Conservation (phyloP, 2,329 filamentous ascomycete species). For the Incumbomyces delicatus region DNA sequence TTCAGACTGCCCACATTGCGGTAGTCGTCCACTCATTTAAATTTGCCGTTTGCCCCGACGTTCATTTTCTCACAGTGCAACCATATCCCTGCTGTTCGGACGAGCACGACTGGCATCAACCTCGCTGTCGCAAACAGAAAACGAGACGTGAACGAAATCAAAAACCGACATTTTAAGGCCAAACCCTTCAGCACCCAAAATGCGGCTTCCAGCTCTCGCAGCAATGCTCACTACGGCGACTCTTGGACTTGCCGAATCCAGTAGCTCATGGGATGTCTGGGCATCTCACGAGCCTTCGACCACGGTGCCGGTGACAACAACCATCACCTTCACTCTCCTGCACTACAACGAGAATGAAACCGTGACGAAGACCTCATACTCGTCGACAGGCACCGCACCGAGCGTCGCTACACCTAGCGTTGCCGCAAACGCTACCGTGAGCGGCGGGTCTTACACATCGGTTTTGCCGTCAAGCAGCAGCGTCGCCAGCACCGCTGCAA, state of each 20-base stretch:
- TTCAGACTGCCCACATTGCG: constrained; percentile 4
- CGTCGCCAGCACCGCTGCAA: constrained; percentile 5
- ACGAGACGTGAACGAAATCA: no score
- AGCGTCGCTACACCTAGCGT: not conserved
- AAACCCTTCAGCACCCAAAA: no score
- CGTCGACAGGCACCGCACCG: not conserved
- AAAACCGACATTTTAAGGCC: no score
- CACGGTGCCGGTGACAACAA: constrained; percentile 14
- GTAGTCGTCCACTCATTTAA: not conserved
- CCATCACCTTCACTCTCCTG: constrained; percentile 15
- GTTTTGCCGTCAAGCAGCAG: not conserved
- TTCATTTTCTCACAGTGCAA: no score
- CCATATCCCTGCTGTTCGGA: no score
- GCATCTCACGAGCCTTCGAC: constrained; percentile 3
- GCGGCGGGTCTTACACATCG: not conserved
- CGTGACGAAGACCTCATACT: constrained; percentile 9
- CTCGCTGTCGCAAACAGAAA: no score
- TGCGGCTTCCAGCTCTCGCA: no score
- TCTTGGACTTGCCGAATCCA: not conserved
- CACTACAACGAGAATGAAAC: constrained; percentile 11
- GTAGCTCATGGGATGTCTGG: not conserved
- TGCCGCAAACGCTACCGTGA: no score
- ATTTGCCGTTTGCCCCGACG: no score
- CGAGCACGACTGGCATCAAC: no score
- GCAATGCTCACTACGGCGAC: not conserved